Percentiles rank a stretch among this genome's conserved stretches.
Evolutionary conservation across 805 yeast genomes (phyloP).

Genomic region (Spencermartinsiella europaea): DNA sequence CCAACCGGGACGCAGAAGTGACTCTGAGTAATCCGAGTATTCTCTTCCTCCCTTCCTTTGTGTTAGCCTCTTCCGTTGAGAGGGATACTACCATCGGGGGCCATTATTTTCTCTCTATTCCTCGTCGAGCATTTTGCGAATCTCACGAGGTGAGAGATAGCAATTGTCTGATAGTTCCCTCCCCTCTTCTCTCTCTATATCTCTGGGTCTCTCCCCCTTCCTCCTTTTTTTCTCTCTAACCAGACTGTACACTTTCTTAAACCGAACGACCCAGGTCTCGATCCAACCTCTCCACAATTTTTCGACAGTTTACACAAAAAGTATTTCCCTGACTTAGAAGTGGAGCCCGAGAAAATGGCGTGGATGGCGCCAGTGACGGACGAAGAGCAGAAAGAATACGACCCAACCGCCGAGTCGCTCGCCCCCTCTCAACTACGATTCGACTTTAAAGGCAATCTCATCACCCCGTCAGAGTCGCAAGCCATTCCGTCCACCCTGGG

Average conservation of each 20-base stretch:
- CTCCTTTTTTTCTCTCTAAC: too few relatives aligned
- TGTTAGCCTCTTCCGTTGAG: too few relatives aligned
- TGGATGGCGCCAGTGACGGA: conserved; percentile 79
- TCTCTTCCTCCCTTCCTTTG: too few relatives aligned
- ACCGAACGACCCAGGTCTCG: conserved; percentile 33
- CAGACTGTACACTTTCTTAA: background rate
- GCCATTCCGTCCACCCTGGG: conserved; percentile 56
- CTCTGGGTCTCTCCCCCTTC: too few relatives aligned
- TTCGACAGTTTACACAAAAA: conserved; percentile 73
- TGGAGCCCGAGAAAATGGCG: conserved; percentile 70
- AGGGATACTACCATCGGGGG: too few relatives aligned
- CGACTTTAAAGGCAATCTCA: conserved; percentile 77
- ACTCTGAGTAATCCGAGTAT: too few relatives aligned
- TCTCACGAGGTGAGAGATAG: too few relatives aligned
- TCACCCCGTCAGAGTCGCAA: conserved; percentile 50
- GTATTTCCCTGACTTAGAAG: conserved; percentile 86
- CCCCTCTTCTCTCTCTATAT: too few relatives aligned
- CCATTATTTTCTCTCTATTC: too few relatives aligned
- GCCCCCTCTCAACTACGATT: conserved; percentile 65
- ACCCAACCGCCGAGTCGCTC: conserved; percentile 36
- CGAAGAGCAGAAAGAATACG: conserved; percentile 36
- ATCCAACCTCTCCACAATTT: conserved; percentile 73
- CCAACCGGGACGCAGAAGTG: too few relatives aligned
- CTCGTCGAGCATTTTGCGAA: too few relatives aligned
- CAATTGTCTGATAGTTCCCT: too few relatives aligned